A percentile compares a stretch with the other conserved stretches of the same genome.
Evolutionary conservation across 768 basidiomycete genomes (phyloP).

Genomic region (Suillus spraguei): DNA sequence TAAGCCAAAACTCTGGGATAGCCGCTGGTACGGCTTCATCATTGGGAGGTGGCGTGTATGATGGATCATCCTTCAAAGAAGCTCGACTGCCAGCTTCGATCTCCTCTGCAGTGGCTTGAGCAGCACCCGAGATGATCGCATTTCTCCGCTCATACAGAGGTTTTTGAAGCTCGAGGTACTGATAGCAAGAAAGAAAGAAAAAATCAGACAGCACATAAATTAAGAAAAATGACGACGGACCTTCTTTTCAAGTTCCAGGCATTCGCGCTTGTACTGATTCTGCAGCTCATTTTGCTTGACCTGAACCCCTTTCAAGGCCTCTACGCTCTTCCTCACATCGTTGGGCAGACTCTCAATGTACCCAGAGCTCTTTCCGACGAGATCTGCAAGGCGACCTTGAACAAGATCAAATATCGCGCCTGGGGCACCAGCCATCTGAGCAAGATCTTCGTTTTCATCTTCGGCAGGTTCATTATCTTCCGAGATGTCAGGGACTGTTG

Average conservation of each 20-base stretch:
- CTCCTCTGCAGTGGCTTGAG: constrained; percentile 77
- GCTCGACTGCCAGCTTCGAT: constrained; percentile 77
- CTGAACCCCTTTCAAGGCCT: constrained; percentile 94
- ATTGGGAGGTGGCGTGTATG: constrained; percentile 63
- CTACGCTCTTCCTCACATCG: constrained; percentile 81
- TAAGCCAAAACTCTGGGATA: constrained; percentile 98
- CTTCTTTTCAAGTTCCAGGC: constrained; percentile 95
- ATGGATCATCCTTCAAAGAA: constrained; percentile 74
- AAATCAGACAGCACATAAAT: constrained; percentile 17
- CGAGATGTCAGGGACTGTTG: constrained; percentile 85
- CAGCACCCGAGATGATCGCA: constrained; percentile 79
- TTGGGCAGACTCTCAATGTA: constrained; percentile 90
- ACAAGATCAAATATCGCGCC: constrained; percentile 83
- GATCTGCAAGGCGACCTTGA: constrained; percentile 80
- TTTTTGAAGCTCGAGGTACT: constrained; percentile 77
- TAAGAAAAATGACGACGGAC: constrained; percentile 42
- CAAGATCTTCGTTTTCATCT: constrained; percentile 46
- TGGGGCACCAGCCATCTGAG: constrained; percentile 48
- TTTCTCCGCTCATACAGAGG: constrained; percentile 88
- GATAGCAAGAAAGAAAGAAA: constrained; percentile 11
- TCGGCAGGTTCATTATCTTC: constrained; percentile 79
- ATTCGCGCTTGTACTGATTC: constrained; percentile 90
- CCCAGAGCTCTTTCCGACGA: constrained; percentile 90
- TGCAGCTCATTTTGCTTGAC: constrained; percentile 89
- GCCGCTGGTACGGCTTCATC: constrained; percentile 44